A percentile compares a stretch with the other conserved stretches of the same genome.
phyloP scores from a whole-genome alignment of 2,329 filamentous ascomycete genomes.

The Paradendryphiella salina region DNA sequence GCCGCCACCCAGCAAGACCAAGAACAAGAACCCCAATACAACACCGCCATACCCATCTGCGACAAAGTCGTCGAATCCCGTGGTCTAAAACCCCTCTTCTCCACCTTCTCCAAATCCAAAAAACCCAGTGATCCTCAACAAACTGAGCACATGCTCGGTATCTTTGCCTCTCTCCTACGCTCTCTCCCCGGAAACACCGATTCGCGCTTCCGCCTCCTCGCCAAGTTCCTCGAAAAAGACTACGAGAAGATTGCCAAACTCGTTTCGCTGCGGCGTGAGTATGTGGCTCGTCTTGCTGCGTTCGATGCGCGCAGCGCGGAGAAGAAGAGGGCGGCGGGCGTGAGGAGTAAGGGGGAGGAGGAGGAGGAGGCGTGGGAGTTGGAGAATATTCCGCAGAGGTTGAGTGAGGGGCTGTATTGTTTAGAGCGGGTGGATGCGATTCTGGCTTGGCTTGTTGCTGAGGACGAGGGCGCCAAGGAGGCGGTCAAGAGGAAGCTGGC shows the following conservation, averaged over 20 bases:
- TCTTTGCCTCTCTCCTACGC: slow-evolving; percentile 81
- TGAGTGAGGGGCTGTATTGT: slow-evolving; percentile 83
- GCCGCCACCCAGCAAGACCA: slow-evolving; percentile 3
- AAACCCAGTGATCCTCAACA: slow-evolving; percentile 65
- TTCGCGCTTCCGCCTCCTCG: slow-evolving; percentile 78
- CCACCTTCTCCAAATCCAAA: slow-evolving; percentile 68
- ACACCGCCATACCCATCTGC: slow-evolving; percentile 65
- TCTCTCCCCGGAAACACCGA: slow-evolving; percentile 76
- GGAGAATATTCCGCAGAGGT: slow-evolving; percentile 72
- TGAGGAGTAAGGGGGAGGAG: slow-evolving; percentile 53
- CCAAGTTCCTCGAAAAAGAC: slow-evolving; percentile 94
- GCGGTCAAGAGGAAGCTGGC: slow-evolving; percentile 67
- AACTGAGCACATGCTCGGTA: slow-evolving; percentile 79
- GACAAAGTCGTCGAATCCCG: slow-evolving; percentile 77
- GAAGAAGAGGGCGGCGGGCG: slow-evolving; percentile 57
- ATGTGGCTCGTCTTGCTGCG: slow-evolving; percentile 62
- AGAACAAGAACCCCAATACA: slow-evolving; percentile 14
- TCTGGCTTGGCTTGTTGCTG: slow-evolving; percentile 87
- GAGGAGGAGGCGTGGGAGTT: slow-evolving; percentile 65
- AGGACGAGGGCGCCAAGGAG: slow-evolving; percentile 74
- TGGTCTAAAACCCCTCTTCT: slow-evolving; percentile 82
- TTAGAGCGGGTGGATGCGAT: slow-evolving; percentile 83
- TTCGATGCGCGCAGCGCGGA: slow-evolving; percentile 66
- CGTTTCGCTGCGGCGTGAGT: slow-evolving; percentile 71
- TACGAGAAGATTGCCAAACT: slow-evolving; percentile 82